These are phyloP conservation scores for Helotiales sp. DNA, from an alignment of 2,329 filamentous ascomycete species.

Conservation along the genomic window DNA sequence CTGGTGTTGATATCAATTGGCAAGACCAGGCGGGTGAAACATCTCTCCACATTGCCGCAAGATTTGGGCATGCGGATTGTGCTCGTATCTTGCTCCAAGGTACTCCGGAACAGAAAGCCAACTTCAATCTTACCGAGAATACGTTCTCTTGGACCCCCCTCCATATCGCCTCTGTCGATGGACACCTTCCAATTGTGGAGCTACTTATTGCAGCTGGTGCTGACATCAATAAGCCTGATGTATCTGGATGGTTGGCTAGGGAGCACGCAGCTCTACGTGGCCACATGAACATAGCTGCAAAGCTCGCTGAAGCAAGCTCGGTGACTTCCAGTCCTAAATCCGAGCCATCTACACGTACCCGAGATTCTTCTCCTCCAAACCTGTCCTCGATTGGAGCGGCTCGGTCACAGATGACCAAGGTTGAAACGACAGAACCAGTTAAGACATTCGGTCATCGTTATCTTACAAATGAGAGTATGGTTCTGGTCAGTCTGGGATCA, in stretches of 20 bases:
- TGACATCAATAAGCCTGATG: conserved; percentile 74
- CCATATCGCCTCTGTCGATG: conserved; percentile 90
- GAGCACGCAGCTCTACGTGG: conserved; percentile 92
- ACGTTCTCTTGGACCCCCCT: conserved; percentile 95
- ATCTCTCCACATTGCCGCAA: conserved; percentile 87
- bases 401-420: conserved; percentile 51
- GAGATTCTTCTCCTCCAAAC: conserved; percentile 52
- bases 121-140: conserved; percentile 79
- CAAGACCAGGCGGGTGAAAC: conserved; percentile 90
- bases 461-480: conserved; percentile 83
- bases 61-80: conserved; percentile 84
- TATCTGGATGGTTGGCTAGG: conserved; percentile 90
- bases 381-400: conserved; percentile 66
- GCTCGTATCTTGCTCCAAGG: conserved; percentile 77
- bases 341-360: conserved; percentile 39
- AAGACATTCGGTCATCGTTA: conserved; percentile 98
- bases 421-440: conserved; percentile 73
- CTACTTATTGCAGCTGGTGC: conserved; percentile 80
- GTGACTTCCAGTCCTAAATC: conserved; percentile 39
- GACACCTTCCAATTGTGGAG: conserved; percentile 75
- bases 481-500: conserved; percentile 89
- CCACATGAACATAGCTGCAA: conserved; percentile 78
- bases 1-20: conserved; percentile 92
- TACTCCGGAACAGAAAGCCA: conserved; percentile 69
- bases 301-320: conserved; percentile 56